Conservation (phyloP, 2,329 filamentous ascomycete genomes). For the Lasiodiplodia gonubiensis region DNA sequence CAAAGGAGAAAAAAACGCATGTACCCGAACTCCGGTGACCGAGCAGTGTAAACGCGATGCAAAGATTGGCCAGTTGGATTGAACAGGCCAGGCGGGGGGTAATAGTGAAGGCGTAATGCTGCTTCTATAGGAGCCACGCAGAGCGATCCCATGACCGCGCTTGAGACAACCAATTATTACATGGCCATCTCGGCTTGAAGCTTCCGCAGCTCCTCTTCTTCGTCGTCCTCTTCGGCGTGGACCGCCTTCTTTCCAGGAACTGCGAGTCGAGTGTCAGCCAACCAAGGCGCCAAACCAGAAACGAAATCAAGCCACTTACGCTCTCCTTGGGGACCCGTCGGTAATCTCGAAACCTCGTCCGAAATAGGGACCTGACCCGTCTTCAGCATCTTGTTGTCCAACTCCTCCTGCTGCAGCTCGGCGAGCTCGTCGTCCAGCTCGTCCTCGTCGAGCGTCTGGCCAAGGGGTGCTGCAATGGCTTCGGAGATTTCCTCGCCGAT, state of each 20-base stretch:
- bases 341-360: slow-evolving; percentile 78
- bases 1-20: slow-evolving; percentile 1
- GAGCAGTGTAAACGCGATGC: slow-evolving; percentile 10
- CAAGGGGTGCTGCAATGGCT: slow-evolving; percentile 75
- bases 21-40: slow-evolving; percentile 20
- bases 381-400: slow-evolving; percentile 93
- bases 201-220: slow-evolving; percentile 92
- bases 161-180: slow-evolving; percentile 51
- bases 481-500: slow-evolving; percentile 91
- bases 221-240: slow-evolving; percentile 80
- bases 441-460: slow-evolving; percentile 79
- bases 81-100: background rate
- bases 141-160: background rate
- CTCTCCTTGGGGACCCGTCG: slow-evolving; percentile 74
- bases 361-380: slow-evolving; percentile 83
- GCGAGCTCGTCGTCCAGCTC: slow-evolving; percentile 88
- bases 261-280: slow-evolving; percentile 31
- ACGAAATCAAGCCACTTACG: slow-evolving; percentile 63
- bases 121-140: background rate
- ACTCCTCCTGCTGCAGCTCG: slow-evolving; percentile 83
- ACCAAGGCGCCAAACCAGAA: background rate
- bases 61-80: background rate
- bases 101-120: slow-evolving; percentile 1
- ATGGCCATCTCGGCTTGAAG: slow-evolving; percentile 97
- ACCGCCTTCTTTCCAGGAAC: slow-evolving; percentile 54